These are phyloP conservation scores for Collybia sordida DNA, from an alignment of 768 basidiomycete species.

Conservation along the genomic window DNA sequence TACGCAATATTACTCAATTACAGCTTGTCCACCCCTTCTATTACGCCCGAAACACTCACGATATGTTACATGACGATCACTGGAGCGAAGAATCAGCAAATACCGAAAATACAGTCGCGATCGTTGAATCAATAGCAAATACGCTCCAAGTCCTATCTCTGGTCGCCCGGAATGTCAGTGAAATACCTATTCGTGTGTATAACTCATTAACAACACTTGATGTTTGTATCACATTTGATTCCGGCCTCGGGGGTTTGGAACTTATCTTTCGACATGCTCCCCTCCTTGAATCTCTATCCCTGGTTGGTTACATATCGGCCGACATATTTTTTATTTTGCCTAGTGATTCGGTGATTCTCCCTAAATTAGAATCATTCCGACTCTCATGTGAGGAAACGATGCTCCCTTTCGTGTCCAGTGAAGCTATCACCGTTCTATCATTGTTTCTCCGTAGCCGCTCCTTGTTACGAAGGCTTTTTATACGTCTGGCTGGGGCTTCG, in stretches of 20 bases:
- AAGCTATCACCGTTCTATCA: conserved; percentile 19
- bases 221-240: conserved; percentile 26
- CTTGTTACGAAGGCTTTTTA: conserved; percentile 29
- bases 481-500: conserved; percentile 29
- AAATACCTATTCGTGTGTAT: conserved; percentile 31
- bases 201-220: conserved; percentile 30
- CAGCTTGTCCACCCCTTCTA: conserved; percentile 31
- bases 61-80: conserved; percentile 7
- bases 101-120: no score
- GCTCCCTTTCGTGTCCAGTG: conserved; percentile 4
- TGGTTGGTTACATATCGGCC: conserved; percentile 30
- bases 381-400: conserved; percentile 27
- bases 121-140: conserved; percentile 3
- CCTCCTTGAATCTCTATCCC: conserved; percentile 33
- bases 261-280: conserved; percentile 33
- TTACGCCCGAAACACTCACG: conserved; percentile 29
- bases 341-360: conserved; percentile 23
- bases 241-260: conserved; percentile 29
- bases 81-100: no score
- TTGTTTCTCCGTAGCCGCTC: conserved; percentile 29
- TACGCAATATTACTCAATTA: conserved; percentile 21
- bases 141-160: conserved; percentile 24
- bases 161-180: conserved; percentile 23
- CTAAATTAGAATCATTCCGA: conserved; percentile 34
- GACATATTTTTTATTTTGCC: conserved; percentile 30